These are phyloP conservation scores for Endoconidiophora polonica DNA, from an alignment of 2,329 filamentous ascomycete genomes.

Conservation along the genomic window DNA sequence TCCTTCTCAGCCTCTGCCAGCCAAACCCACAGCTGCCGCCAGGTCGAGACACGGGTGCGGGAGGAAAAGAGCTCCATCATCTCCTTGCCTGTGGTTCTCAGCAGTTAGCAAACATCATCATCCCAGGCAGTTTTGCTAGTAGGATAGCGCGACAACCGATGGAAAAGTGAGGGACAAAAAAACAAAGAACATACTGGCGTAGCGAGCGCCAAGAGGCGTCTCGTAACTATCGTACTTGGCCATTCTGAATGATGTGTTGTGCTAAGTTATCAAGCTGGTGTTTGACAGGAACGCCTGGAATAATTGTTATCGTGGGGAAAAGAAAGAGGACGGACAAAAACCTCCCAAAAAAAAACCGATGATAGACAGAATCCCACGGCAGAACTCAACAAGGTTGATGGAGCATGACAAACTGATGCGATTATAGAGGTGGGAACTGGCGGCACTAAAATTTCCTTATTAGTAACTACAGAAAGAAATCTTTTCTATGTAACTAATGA, in stretches of 20 bases:
- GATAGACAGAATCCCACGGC: neutral
- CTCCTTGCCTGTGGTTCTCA: constrained; percentile 26
- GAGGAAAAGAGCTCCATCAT: constrained; percentile 71
- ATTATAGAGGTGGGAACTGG: too few relatives aligned
- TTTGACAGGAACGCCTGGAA: neutral
- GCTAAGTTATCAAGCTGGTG: neutral
- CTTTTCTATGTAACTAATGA: too few relatives aligned
- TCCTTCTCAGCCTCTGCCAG: constrained; percentile 72
- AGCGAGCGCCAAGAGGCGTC: constrained; percentile 54
- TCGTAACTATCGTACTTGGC: constrained; percentile 28
- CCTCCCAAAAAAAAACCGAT: neutral
- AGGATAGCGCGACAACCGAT: neutral
- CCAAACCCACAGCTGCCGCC: constrained; percentile 73
- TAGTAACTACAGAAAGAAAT: too few relatives aligned
- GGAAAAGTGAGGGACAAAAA: constrained; percentile 9
- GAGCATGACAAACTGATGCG: too few relatives aligned
- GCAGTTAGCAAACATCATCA: neutral
- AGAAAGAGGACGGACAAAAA: neutral
- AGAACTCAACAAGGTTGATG: neutral
- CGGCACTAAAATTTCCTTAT: too few relatives aligned
- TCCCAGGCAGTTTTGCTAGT: neutral
- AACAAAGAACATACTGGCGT: constrained; percentile 34
- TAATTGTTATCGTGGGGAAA: neutral
- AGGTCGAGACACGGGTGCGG: constrained; percentile 56
- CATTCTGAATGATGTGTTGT: constrained; percentile 6